Conservation (phyloP, 192 early-diverging fungal species). For the Coemansia furcata region DNA sequence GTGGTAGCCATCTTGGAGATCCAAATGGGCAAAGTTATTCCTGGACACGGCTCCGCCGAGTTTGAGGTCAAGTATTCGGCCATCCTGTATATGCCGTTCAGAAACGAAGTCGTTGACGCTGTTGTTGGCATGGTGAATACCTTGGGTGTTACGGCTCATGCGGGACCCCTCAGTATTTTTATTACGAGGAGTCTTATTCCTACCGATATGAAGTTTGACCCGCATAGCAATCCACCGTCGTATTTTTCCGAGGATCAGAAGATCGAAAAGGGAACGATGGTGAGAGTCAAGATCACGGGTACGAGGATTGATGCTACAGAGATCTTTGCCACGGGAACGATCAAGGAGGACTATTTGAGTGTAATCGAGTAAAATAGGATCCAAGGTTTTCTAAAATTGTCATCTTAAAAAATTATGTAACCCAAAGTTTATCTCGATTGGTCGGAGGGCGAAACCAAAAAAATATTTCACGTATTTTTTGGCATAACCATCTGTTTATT, state of each 20-base stretch:
- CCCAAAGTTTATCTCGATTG: neutral
- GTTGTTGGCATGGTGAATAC: conserved; percentile 86
- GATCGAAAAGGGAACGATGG: conserved; percentile 84
- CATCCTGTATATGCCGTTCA: conserved; percentile 97
- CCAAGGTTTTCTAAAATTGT: neutral
- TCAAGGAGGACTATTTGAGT: conserved; percentile 96
- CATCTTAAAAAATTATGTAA: neutral
- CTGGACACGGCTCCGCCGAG: conserved; percentile 83
- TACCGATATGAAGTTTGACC: conserved; percentile 85
- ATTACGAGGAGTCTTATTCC: conserved; percentile 85
- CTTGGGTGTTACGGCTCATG: conserved; percentile 94
- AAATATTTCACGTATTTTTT: neutral
- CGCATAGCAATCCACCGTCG: conserved; percentile 80
- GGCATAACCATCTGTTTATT: neutral
- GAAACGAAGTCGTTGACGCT: conserved; percentile 93
- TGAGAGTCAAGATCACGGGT: conserved; percentile 88
- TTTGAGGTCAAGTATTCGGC: conserved; percentile 89
- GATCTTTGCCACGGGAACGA: conserved; percentile 93
- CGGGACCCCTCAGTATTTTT: conserved; percentile 92
- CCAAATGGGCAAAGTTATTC: conserved; percentile 79
- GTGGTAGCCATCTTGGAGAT: conserved; percentile 80
- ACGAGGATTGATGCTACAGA: conserved; percentile 87
- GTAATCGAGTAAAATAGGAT: conserved; percentile 54
- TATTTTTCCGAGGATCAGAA: conserved; percentile 74
- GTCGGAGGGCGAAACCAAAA: neutral